Conservation (phyloP, 2,329 filamentous ascomycete genomes). For the Cordyceps tenuipes region DNA sequence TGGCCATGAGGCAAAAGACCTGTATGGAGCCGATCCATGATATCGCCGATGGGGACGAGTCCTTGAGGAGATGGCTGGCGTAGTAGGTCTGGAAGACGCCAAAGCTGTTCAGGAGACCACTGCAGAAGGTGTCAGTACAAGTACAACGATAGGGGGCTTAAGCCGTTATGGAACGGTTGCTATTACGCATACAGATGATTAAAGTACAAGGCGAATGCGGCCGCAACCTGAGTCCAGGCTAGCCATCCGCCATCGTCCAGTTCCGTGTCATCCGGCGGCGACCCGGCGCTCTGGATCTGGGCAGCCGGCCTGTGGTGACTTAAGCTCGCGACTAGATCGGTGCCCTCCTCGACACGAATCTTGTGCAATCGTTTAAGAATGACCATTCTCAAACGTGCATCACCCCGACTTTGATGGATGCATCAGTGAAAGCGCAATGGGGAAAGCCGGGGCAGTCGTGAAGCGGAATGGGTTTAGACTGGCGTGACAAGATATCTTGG, state of each 20-base stretch:
- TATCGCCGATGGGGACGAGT: constrained; percentile 21
- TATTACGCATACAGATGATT: constrained; percentile 26
- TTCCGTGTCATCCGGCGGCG: not conserved
- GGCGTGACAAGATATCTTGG: not conserved
- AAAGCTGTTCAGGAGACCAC: constrained; percentile 28
- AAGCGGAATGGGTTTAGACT: not conserved
- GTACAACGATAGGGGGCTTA: not conserved
- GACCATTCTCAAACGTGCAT: too few species aligned
- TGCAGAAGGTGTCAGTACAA: constrained; percentile 1
- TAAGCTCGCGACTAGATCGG: too few species aligned
- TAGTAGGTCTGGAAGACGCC: constrained; percentile 31
- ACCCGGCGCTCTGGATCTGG: too few species aligned
- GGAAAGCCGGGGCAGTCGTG: not conserved
- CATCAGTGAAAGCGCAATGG: not conserved
- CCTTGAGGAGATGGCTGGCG: constrained; percentile 18
- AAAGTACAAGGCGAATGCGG: constrained; percentile 26
- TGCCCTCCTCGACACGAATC: too few species aligned
- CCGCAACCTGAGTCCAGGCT: constrained; percentile 30
- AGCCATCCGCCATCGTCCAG: constrained; percentile 21
- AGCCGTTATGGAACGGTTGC: not conserved
- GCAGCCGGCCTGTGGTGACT: too few species aligned
- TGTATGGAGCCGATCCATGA: constrained; percentile 31
- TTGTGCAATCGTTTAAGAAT: too few species aligned
- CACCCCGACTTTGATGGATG: too few species aligned
- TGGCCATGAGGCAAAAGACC: constrained; percentile 28